Evolutionary conservation across 345 rosid species (phyloP).

Genomic region (Linum tenue): DNA sequence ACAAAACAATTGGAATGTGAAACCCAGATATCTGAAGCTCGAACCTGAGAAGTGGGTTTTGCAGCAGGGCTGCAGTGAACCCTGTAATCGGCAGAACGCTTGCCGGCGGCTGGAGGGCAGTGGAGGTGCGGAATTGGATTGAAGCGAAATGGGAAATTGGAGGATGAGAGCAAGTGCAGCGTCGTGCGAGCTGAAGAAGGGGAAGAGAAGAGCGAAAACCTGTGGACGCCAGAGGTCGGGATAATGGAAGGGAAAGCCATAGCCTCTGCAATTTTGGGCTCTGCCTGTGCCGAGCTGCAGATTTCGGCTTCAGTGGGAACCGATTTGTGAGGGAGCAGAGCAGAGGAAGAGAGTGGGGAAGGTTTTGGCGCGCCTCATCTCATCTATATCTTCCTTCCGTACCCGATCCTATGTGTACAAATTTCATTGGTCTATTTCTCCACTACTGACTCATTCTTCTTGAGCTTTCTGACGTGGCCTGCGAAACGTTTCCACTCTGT

Average conservation of each 20-base stretch:
- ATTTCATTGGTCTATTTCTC: background rate
- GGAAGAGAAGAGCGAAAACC: background rate
- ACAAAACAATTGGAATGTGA: too few species aligned
- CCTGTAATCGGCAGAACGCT: background rate
- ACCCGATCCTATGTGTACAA: background rate
- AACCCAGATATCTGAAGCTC: too few species aligned
- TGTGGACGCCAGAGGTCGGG: background rate
- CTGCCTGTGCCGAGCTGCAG: background rate
- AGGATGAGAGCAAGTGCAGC: background rate
- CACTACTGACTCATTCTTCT: background rate
- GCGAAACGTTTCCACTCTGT: too few species aligned
- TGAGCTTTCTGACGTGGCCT: too few species aligned
- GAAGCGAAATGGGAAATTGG: background rate
- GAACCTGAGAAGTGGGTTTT: background rate
- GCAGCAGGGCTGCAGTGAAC: background rate
- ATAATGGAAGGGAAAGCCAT: background rate
- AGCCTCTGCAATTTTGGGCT: background rate
- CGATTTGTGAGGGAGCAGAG: background rate
- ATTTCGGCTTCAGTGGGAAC: background rate
- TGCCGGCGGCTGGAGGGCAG: background rate
- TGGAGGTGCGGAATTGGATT: background rate
- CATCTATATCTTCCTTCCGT: background rate
- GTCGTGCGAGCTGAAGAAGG: background rate
- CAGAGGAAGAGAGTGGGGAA: background rate
- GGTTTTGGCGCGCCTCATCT: conserved; percentile 1